phyloP scores from a whole-genome alignment of 805 yeast species.

The Kazachstania bromeliacearum region DNA sequence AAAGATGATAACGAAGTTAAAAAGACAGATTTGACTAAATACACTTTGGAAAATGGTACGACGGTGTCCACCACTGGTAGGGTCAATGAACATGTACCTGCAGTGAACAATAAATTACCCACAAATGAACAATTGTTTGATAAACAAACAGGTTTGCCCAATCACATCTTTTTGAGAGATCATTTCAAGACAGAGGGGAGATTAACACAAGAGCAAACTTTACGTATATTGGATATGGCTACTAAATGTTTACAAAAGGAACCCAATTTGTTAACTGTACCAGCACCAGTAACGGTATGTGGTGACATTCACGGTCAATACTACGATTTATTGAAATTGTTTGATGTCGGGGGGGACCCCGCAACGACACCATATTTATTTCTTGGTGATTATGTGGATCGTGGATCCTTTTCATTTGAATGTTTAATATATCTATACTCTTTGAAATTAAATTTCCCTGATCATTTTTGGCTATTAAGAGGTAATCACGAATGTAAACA shows the following conservation, averaged over 20 bases:
- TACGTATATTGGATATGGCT: slow-evolving; percentile 56
- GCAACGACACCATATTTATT: slow-evolving; percentile 66
- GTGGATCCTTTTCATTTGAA: slow-evolving; percentile 87
- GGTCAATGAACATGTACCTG: slow-evolving; percentile 43
- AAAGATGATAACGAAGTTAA: slow-evolving; percentile 24
- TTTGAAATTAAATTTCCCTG: slow-evolving; percentile 66
- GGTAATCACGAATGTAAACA: slow-evolving; percentile 96
- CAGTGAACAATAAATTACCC: slow-evolving; percentile 61
- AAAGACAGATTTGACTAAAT: slow-evolving; percentile 30
- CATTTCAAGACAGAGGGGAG: slow-evolving; percentile 81
- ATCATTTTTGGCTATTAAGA: slow-evolving; percentile 68
- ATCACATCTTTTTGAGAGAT: slow-evolving; percentile 56
- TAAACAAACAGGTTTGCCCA: slow-evolving; percentile 53
- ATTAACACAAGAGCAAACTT: slow-evolving; percentile 58
- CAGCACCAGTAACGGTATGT: slow-evolving; percentile 91
- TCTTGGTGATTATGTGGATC: slow-evolving; percentile 89
- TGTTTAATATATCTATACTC: slow-evolving; percentile 67
- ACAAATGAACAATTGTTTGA: slow-evolving; percentile 57
- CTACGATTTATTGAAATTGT: slow-evolving; percentile 78
- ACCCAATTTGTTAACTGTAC: slow-evolving; percentile 70
- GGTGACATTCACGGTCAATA: slow-evolving; percentile 98
- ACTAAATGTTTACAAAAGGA: slow-evolving; percentile 55
- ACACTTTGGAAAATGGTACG: slow-evolving; percentile 44
- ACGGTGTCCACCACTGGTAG: slow-evolving; percentile 41
- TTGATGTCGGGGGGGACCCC: slow-evolving; percentile 92